These are phyloP conservation scores for Scheffersomyces illinoinensis DNA, from an alignment of 1,139 yeast species.

Conservation along the genomic window DNA sequence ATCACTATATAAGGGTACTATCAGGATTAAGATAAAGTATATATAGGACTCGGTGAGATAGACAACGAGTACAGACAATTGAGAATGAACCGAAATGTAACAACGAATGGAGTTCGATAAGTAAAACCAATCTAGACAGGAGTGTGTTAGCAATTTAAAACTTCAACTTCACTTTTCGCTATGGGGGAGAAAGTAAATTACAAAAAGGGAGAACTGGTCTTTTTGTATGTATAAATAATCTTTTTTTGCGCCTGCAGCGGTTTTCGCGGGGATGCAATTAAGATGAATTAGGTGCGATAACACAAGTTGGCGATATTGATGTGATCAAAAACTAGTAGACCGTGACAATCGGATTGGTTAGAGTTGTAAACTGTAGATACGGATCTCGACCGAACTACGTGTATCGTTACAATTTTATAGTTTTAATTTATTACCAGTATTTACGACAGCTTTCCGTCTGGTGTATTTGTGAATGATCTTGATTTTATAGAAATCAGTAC, in stretches of 20 bases:
- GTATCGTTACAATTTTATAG: neutral
- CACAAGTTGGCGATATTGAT: neutral
- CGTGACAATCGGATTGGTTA: neutral
- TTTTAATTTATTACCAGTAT: no score
- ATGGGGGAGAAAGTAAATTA: neutral
- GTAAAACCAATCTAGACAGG: neutral
- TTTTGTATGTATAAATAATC: neutral
- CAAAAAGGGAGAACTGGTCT: neutral
- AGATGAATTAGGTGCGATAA: neutral
- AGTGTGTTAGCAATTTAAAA: neutral
- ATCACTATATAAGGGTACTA: neutral
- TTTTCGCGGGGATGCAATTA: neutral
- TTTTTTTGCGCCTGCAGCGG: neutral
- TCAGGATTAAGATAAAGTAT: no score
- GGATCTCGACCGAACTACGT: neutral
- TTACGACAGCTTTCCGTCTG: neutral
- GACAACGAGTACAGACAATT: neutral
- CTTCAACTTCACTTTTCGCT: neutral
- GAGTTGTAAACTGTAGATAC: neutral
- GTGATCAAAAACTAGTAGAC: neutral
- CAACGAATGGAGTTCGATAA: neutral
- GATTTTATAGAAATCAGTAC: neutral
- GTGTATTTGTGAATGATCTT: neutral
- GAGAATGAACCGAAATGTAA: neutral
- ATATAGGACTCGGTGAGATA: neutral